Evolutionary conservation across 805 yeast species (phyloP), one percentile per base, ranked within the genome.

Genomic region (Lachancea nothofagi): DNA sequence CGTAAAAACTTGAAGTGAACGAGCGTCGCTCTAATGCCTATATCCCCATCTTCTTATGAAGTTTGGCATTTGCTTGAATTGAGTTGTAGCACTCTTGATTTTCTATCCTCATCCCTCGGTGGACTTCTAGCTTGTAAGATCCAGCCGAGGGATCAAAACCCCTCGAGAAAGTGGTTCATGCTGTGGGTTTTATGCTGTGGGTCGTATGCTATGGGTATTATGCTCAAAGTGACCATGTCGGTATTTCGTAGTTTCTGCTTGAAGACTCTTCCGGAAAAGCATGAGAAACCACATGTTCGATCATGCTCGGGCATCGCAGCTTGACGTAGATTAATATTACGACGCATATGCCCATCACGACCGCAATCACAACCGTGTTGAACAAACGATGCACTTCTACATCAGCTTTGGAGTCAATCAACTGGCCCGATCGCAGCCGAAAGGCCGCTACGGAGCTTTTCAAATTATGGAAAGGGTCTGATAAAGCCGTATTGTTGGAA

Each of bases 291-390:
- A 29, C 38, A 25, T 34, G 33, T 14, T 38, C 38, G 23, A 40
- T 29, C 38, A 34, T 33, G 28, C 32, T 34, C 17, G 38, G 38
- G 20, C 38, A 40, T 26, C 43, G 38, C 31, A 40, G 38, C 17
- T 27, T 43, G 43, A 46, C 32, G 33, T 43, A 46, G 22, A 47
- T 25, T 27, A 48, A 38, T n/a, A 47, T 18, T 10, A 32, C 25
- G 26, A 40, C 39, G 40, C 53, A 46, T 19, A 42, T 19, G 23
- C 32, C 14, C 24, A 48, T 44, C 15, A 45, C 38, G 13, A 38
- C 29, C 20, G 33, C 40, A 12, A 44, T 38, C 9, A 37, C 26
- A 10, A 34, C 29, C 6, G 47, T 41, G 41, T 17, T 38, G 18
- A 33, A 17, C 20, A n/a, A n/a, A 12, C 31, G 14, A 20, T 15